phyloP scores from a whole-genome alignment of 1,284 basidiomycete species.

The Cutaneotrichosporon mucoides region DNA sequence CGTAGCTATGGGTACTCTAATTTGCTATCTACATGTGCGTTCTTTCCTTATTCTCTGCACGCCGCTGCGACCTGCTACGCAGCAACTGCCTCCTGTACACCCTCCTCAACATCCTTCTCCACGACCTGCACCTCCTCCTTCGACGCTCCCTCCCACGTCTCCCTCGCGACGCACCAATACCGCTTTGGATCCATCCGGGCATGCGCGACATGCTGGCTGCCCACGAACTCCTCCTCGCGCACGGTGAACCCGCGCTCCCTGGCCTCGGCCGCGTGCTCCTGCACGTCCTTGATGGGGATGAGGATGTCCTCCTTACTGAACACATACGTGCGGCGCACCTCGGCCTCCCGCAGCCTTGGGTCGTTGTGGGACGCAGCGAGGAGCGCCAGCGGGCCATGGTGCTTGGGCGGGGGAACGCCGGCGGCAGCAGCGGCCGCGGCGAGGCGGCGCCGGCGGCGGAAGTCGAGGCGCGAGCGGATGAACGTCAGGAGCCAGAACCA shows the following conservation, averaged over 20 bases:
- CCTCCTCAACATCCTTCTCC: too few species aligned
- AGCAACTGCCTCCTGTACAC: too few species aligned
- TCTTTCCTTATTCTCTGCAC: too few species aligned
- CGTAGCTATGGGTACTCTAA: too few species aligned
- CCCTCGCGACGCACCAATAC: constrained; percentile 20
- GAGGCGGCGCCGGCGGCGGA: background rate
- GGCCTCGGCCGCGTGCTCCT: constrained; percentile 12
- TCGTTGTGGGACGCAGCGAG: constrained; percentile 7
- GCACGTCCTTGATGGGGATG: constrained; percentile 12
- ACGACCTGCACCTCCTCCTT: background rate
- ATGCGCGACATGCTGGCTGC: constrained; percentile 18
- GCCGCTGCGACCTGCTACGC: too few species aligned
- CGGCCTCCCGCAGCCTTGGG: background rate
- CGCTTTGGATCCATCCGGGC: constrained; percentile 13
- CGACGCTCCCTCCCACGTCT: constrained; percentile 9
- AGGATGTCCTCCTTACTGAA: constrained; percentile 18
- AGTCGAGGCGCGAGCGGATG: background rate
- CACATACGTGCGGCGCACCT: constrained; percentile 15
- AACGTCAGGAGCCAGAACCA: constrained; percentile 12
- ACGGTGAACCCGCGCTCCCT: constrained; percentile 8
- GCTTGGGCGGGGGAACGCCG: too few species aligned
- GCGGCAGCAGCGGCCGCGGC: too few species aligned
- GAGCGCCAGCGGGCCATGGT: constrained; percentile 1
- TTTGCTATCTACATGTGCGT: too few species aligned
- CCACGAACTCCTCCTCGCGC: constrained; percentile 13